Percentiles rank a stretch among this genome's conserved stretches.
Evolutionary conservation across 306 rosid genomes (phyloP).

Genomic region (Betula pendula): DNA sequence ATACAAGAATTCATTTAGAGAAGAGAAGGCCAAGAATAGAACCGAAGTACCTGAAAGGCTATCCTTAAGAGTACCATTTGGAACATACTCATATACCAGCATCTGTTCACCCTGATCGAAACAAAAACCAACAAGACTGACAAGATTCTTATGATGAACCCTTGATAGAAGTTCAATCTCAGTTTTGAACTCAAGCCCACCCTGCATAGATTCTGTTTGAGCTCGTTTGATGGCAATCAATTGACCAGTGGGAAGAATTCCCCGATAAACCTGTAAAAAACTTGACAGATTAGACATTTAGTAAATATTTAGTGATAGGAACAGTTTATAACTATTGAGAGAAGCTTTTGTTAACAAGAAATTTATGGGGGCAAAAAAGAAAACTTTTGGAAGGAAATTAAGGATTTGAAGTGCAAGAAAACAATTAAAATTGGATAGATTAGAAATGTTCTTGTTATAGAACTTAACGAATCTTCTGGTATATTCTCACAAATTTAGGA

Average conservation of each 20-base stretch:
- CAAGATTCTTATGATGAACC: slow-evolving; percentile 59
- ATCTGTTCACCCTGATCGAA: slow-evolving; percentile 56
- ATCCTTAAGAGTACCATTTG: slow-evolving; percentile 53
- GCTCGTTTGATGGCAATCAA: slow-evolving; percentile 54
- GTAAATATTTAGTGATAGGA: not conserved
- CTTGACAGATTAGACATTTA: not conserved
- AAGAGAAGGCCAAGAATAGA: not conserved
- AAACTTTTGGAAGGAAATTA: no score
- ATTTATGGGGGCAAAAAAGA: no score
- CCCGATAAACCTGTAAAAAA: slow-evolving; percentile 44
- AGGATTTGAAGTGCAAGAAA: no score
- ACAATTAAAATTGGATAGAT: not conserved
- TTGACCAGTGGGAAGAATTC: slow-evolving; percentile 43
- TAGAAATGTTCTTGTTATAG: not conserved
- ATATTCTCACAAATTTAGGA: not conserved
- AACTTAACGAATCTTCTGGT: not conserved
- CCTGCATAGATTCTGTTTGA: slow-evolving; percentile 40
- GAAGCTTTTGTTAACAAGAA: not conserved
- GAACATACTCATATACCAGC: slow-evolving; percentile 47
- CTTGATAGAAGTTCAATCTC: slow-evolving; percentile 66
- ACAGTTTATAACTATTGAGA: not conserved
- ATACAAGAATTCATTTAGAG: not conserved
- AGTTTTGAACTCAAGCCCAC: slow-evolving; percentile 43
- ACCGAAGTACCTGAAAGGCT: slow-evolving; percentile 38
- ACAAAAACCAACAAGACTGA: slow-evolving; percentile 56